phyloP scores from a whole-genome alignment of 306 rosid species.

The Acacia confusa region DNA sequence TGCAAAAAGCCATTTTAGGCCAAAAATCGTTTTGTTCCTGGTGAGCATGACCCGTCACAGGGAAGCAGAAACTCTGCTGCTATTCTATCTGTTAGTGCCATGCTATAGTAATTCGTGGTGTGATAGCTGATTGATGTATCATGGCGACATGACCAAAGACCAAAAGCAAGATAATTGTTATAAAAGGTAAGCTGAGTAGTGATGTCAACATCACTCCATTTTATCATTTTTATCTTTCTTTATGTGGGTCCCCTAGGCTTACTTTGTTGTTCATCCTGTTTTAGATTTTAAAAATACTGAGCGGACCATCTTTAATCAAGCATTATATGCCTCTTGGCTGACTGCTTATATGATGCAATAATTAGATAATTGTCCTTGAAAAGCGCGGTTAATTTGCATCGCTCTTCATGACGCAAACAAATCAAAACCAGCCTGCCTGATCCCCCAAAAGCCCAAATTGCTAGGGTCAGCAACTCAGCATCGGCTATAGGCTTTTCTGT shows the following conservation, averaged over 20 bases:
- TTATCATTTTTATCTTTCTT: conserved; percentile 31
- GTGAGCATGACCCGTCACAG: conserved; percentile 1
- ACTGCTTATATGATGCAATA: not conserved
- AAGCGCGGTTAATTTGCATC: not conserved
- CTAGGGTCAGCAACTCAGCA: too few species aligned
- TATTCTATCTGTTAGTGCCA: not conserved
- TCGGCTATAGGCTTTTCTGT: too few species aligned
- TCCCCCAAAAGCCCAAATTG: not conserved
- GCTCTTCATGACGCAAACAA: not conserved
- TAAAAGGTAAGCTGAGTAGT: conserved; percentile 35
- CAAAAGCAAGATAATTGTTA: conserved; percentile 36
- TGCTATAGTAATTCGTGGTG: conserved; percentile 25
- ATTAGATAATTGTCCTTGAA: not conserved
- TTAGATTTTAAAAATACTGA: conserved; percentile 34
- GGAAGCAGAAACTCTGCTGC: not conserved
- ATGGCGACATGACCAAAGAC: conserved; percentile 4
- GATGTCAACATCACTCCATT: conserved; percentile 33
- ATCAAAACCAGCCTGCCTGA: not conserved
- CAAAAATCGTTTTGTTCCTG: not conserved
- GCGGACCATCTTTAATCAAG: conserved; percentile 30
- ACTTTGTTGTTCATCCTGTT: conserved; percentile 23
- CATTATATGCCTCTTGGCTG: conserved; percentile 5
- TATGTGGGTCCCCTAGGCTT: conserved; percentile 39
- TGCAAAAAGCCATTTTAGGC: not conserved
- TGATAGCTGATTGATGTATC: conserved; percentile 21